phyloP scores from a whole-genome alignment of 2,329 filamentous ascomycete species.

The Scytalidium sp. region DNA sequence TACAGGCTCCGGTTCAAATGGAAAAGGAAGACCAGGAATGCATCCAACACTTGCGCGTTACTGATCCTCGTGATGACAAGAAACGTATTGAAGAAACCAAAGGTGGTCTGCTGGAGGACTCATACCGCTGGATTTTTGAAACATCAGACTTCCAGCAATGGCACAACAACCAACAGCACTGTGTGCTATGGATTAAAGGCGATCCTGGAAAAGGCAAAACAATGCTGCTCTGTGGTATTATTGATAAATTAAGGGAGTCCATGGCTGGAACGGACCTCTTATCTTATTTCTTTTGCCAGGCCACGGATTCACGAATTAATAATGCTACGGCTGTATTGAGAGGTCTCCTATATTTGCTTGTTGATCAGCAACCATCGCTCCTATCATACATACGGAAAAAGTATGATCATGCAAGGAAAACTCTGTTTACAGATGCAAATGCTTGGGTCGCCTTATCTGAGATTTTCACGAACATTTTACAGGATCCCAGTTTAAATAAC shows the following conservation, averaged over 20 bases:
- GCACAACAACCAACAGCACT: slow-evolving; percentile 14
- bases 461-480: slow-evolving; percentile 36
- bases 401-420: slow-evolving; percentile 29
- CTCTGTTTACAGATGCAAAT: slow-evolving; percentile 35
- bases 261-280: slow-evolving; percentile 2
- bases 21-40: no score
- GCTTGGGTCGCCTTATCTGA: slow-evolving; percentile 30
- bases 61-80: slow-evolving; percentile 11
- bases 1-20: no score
- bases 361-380: slow-evolving; percentile 28
- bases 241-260: slow-evolving; percentile 19
- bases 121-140: slow-evolving; percentile 31
- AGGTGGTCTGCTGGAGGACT: slow-evolving; percentile 24
- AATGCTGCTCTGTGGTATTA: slow-evolving; percentile 28
- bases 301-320: slow-evolving; percentile 33
- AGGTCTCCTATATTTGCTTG: slow-evolving; percentile 40
- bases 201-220: slow-evolving; percentile 33
- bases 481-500: slow-evolving; percentile 23
- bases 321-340: slow-evolving; percentile 37
- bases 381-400: slow-evolving; percentile 29
- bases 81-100: slow-evolving; percentile 17
- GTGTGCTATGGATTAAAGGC: slow-evolving; percentile 32
- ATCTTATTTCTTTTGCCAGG: slow-evolving; percentile 42
- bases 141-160: slow-evolving; percentile 25
- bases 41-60: slow-evolving; percentile 4